A percentile compares a stretch with the other conserved stretches of the same genome.
phyloP scores from a whole-genome alignment of 2,329 filamentous ascomycete species.

The Microcera coccophila region DNA sequence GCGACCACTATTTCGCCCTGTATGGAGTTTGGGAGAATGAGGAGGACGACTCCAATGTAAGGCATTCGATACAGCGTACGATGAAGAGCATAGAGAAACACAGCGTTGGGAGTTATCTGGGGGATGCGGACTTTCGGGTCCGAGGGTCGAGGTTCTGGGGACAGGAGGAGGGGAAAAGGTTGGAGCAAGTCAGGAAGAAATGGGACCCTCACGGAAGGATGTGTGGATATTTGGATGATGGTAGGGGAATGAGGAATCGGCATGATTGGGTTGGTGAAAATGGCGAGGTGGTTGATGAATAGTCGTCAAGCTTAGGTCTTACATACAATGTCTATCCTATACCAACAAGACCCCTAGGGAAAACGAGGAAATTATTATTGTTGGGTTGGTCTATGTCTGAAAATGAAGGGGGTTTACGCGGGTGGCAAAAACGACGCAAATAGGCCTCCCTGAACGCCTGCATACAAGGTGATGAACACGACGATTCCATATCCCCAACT shows the following conservation, averaged over 20 bases:
- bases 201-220: constrained; percentile 37
- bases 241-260: constrained; percentile 39
- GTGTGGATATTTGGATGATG: constrained; percentile 45
- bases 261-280: constrained; percentile 25
- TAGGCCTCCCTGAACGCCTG: constrained; percentile 72
- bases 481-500: constrained; percentile 43
- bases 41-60: constrained; percentile 42
- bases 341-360: no score
- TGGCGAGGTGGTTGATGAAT: no score
- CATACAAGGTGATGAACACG: constrained; percentile 76
- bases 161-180: constrained; percentile 35
- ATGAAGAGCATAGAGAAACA: constrained; percentile 39
- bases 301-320: no score
- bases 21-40: constrained; percentile 49
- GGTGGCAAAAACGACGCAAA: constrained; percentile 91
- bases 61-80: constrained; percentile 41
- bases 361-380: no score
- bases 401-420: constrained; percentile 56
- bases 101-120: constrained; percentile 49
- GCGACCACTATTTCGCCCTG: constrained; percentile 53
- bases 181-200: constrained; percentile 41
- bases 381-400: no score
- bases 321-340: no score
- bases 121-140: constrained; percentile 51
- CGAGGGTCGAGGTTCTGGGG: constrained; percentile 47